Conservation (phyloP, 2,329 filamentous ascomycete species). For the Botrytis squamosa region DNA sequence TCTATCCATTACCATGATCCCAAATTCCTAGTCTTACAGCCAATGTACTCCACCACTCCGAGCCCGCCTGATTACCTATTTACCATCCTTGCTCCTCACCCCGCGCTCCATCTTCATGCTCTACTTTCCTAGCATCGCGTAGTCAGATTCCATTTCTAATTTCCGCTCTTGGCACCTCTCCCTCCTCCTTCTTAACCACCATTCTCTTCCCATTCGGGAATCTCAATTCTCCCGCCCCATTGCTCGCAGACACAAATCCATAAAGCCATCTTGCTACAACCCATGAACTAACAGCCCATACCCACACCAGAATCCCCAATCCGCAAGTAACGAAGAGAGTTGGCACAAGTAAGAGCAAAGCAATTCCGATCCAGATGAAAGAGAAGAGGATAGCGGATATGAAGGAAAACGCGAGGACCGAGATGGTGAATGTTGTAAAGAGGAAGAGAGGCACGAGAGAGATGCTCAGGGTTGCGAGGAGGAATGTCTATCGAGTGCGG, state of each 20-base stretch:
- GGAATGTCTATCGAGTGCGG: constrained; percentile 56
- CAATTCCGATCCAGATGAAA: constrained; percentile 65
- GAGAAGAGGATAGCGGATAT: constrained; percentile 63
- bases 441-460: constrained; percentile 65
- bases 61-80: neutral
- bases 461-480: constrained; percentile 62
- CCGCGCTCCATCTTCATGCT: too few species aligned
- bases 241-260: constrained; percentile 33
- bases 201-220: constrained; percentile 31
- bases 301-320: constrained; percentile 63
- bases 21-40: neutral
- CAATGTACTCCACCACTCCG: neutral
- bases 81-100: neutral
- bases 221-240: constrained; percentile 25
- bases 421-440: constrained; percentile 65
- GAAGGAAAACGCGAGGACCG: constrained; percentile 61
- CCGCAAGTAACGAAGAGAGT: constrained; percentile 64
- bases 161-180: constrained; percentile 25
- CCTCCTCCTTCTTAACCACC: constrained; percentile 30
- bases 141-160: constrained; percentile 21
- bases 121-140: too few species aligned
- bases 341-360: constrained; percentile 66
- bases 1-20: neutral
- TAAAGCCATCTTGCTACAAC: constrained; percentile 50
- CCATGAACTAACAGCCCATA: constrained; percentile 64